Conservation (phyloP, 1,139 yeast genomes). For the Pichia sp. region DNA sequence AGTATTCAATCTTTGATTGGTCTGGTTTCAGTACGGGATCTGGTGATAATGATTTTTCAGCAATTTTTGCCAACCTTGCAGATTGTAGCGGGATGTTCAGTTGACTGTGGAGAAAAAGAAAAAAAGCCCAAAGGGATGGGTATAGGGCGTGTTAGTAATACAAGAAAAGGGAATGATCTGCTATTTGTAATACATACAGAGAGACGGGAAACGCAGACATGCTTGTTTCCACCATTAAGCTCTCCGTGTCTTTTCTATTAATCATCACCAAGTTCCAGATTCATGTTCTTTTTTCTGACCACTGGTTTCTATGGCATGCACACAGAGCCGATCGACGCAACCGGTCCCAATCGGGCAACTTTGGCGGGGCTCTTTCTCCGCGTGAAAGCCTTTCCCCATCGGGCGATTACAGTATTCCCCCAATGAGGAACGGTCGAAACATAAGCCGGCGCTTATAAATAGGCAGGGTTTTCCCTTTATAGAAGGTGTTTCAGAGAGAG, state of each 20-base stretch:
- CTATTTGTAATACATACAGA: not conserved
- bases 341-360: not conserved
- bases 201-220: conserved; percentile 3
- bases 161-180: not conserved
- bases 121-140: no score
- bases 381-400: not conserved
- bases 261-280: no score
- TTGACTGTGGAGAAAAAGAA: conserved; percentile 31
- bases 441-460: not conserved
- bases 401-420: not conserved
- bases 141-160: not conserved
- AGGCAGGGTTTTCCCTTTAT: not conserved
- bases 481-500: no score
- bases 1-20: conserved; percentile 30
- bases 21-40: conserved; percentile 72
- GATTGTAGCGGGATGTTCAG: conserved; percentile 59
- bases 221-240: no score
- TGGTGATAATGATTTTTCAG: conserved; percentile 53
- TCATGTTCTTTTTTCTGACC: not conserved
- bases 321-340: not conserved
- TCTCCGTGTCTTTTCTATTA: no score
- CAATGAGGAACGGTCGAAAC: not conserved
- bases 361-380: no score
- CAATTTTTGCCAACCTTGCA: conserved; percentile 55
- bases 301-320: no score